phyloP scores from a whole-genome alignment of 805 yeast species.

The Sugiyamaella qingdaonensis region DNA sequence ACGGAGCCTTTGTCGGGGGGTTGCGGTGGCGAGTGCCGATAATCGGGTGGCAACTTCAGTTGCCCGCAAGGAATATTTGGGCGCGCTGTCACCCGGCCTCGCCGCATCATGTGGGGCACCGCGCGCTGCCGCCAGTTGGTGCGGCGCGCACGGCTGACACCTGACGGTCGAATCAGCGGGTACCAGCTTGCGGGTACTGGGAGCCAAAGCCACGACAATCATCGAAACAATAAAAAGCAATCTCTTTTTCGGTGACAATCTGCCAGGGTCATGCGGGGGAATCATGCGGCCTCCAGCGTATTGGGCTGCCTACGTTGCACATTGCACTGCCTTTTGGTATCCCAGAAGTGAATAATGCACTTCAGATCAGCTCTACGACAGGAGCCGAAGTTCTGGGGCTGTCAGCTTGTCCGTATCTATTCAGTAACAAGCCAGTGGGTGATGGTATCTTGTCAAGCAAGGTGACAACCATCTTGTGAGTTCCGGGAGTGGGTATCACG shows the following conservation, averaged over 20 bases:
- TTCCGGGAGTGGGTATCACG: not conserved
- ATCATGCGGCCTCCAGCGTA: too few species aligned
- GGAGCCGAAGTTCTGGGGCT: too few species aligned
- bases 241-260: too few species aligned
- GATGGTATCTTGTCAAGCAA: not conserved
- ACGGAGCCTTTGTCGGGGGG: conserved; percentile 1
- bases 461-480: not conserved
- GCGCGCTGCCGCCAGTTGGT: not conserved
- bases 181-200: not conserved
- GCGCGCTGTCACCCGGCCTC: not conserved
- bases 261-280: too few species aligned
- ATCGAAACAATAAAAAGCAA: too few species aligned
- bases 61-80: not conserved
- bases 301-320: too few species aligned
- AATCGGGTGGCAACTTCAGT: conserved; percentile 2
- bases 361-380: too few species aligned
- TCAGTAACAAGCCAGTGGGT: not conserved
- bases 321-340: too few species aligned
- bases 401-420: too few species aligned
- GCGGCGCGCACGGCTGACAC: not conserved
- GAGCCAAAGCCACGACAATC: too few species aligned
- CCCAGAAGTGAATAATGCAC: too few species aligned
- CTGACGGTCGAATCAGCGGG: not conserved
- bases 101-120: not conserved
- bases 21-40: conserved; percentile 3